Percentiles rank a stretch among this genome's conserved stretches.
phyloP scores from a whole-genome alignment of 805 yeast genomes.

The Saccharomycopsis fodiens region DNA sequence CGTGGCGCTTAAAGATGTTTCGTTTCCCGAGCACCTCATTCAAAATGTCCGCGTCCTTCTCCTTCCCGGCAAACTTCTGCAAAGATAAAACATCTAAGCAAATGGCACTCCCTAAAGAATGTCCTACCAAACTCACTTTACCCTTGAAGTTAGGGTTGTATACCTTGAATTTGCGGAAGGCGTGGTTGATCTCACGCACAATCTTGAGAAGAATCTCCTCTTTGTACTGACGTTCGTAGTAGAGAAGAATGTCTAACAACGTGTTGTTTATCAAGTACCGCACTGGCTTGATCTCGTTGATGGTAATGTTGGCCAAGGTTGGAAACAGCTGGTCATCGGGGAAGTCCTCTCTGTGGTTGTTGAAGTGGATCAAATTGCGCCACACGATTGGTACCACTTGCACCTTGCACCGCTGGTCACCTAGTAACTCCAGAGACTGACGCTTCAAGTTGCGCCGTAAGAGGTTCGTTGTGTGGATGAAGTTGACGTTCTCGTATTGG shows the following conservation, averaged over 20 bases:
- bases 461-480: slow-evolving; percentile 73
- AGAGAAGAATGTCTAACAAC: slow-evolving; percentile 72
- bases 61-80: slow-evolving; percentile 26
- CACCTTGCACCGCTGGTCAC: slow-evolving; percentile 45
- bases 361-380: slow-evolving; percentile 72
- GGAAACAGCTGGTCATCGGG: slow-evolving; percentile 39
- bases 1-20: background rate
- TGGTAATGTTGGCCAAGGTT: slow-evolving; percentile 60
- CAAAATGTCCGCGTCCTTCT: background rate
- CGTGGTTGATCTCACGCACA: slow-evolving; percentile 51
- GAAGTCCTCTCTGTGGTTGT: slow-evolving; percentile 21
- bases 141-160: slow-evolving; percentile 73
- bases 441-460: slow-evolving; percentile 52
- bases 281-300: slow-evolving; percentile 69
- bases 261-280: slow-evolving; percentile 82
- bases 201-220: slow-evolving; percentile 57
- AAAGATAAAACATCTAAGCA: slow-evolving; percentile 62
- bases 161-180: slow-evolving; percentile 49
- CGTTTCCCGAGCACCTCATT: background rate
- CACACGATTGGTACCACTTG: slow-evolving; percentile 90
- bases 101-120: slow-evolving; percentile 86
- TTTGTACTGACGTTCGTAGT: slow-evolving; percentile 64
- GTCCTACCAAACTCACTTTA: slow-evolving; percentile 77
- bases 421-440: slow-evolving; percentile 37
- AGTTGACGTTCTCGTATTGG: slow-evolving; percentile 73